Base-by-base conservation (phyloP, 805 yeast species). In the Candida piceae region DNA sequence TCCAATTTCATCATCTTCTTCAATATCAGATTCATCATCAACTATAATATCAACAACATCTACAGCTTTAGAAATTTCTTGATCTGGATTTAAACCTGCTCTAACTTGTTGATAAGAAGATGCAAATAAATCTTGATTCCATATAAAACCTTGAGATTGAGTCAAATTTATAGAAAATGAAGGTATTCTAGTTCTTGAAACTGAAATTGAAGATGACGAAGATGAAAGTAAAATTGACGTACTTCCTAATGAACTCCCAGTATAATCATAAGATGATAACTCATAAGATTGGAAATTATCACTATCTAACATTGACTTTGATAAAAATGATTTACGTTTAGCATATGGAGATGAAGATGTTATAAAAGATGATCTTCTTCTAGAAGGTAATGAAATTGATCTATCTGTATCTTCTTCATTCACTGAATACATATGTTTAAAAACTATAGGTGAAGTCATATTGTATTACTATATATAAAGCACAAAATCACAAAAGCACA, bases 121-220 rank as follows among this genome's bases (percentile, higher is more conserved):
- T 3, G 87, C 89, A 66, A 81, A 83, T 31, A 81, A 59, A 49
- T 82, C 89, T 51, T 82, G 89, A 53, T 83, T 82, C 75, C 86
- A 83, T 2, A 74, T 58, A 49, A 82, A 83, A 3, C 93, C 93
- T 52, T 83, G 89, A 22, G 81, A 72, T 49, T 80, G 83, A 17
- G 66, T 67, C 27, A 79, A 60, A 12, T 74, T 67, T 25, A 79
- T 65, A 12, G 69, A 62, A 38, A 52, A 66, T 1, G 63, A 45
- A 6, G 70, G 60, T n/a, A 55, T 47, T 21, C 52, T 42, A 28
- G 43, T 44, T 20, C 45, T 32, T 17, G 38, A 3, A 9, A 21
- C 2, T 6, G 27, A 15, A 21, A 24, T 16, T 20, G 36, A 21
- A 4, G 28, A 23, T 16, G 34, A 13, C 13, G 20, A 13, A 16